Evolutionary conservation across 1,284 basidiomycete genomes (phyloP), one percentile per base, ranked within the genome.

Genomic region (Somion occarium): DNA sequence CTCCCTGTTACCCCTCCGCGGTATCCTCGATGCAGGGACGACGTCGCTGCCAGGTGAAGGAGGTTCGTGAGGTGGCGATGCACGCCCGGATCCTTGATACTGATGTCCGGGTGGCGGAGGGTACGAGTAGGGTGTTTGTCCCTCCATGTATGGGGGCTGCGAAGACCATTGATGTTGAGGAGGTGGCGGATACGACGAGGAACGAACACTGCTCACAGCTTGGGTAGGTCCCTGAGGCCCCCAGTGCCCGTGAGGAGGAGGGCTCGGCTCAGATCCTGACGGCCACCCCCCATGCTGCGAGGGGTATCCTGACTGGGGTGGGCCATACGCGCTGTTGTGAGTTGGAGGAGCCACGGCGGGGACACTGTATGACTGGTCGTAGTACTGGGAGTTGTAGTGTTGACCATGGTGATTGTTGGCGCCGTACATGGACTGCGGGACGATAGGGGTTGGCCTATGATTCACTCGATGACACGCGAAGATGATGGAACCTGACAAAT

Each of bases 381-480:
- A 68, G 51, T 58, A 57, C 48, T 57, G 57, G 38, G 63, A 59
- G 18, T 61, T 57, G 52, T 54, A 60, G 43, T 46, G 27, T 18
- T 46, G 45, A 34, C 7, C 27, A 34, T 49, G 56, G 27, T 46
- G 54, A 30, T 55, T 60, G 44, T 55, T 26, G 50, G 51, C 45
- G 59, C 55, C 39, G 13, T 41, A 22, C 15, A 41, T 22, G 7
- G 39, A 22, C 20, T 41, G 39, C 5, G 39, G 39, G 5, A 41
- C 39, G 39, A 41, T 41, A 41, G 39, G 39, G 39, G 39, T 41
- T 22, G 39, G 39, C 19, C 39, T 7, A 5, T 15, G 13, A 62
- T 74, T 73, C 59, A 85, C 74, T 69, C 85, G 86, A 73, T 91
- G 88, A 73, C 83, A 92, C 54, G 86, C 88, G 72, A 91, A 91